Conservation (phyloP, 202 grass and related monocot species). For the Brachypodium distachyon region DNA sequence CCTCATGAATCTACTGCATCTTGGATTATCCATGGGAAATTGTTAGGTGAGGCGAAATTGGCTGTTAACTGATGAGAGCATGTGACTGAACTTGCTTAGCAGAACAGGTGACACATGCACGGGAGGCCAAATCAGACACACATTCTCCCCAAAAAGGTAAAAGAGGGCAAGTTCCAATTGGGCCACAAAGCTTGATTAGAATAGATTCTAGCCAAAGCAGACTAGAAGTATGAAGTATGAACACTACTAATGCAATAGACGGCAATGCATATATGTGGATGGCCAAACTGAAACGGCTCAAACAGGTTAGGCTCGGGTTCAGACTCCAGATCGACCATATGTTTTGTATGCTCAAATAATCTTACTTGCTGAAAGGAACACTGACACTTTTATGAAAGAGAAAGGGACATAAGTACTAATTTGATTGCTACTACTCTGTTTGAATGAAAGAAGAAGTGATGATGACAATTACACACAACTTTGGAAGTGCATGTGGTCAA, state of each 20-base stretch:
- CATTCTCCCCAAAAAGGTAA: slow-evolving; percentile 17
- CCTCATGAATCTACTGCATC: not conserved
- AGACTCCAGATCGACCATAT: too few relatives aligned
- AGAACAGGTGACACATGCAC: slow-evolving; percentile 13
- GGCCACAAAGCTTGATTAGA: slow-evolving; percentile 2
- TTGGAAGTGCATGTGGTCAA: not conserved
- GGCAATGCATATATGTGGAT: not conserved
- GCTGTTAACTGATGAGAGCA: not conserved
- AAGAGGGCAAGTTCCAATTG: not conserved
- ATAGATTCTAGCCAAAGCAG: slow-evolving; percentile 39
- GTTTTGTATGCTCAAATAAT: not conserved
- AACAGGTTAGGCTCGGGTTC: not conserved
- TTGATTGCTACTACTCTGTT: not conserved
- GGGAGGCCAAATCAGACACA: slow-evolving; percentile 14
- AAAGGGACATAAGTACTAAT: not conserved
- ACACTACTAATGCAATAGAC: not conserved
- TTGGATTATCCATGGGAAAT: not conserved
- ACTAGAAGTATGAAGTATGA: not conserved
- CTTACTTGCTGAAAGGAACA: not conserved
- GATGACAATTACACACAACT: not conserved
- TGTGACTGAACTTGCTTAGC: slow-evolving; percentile 3
- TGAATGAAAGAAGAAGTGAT: not conserved
- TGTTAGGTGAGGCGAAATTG: not conserved
- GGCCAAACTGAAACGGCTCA: not conserved
- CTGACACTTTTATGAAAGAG: not conserved